These are phyloP conservation scores for Penicillium sp. DNA, from an alignment of 2,329 filamentous ascomycete genomes.

Conservation along the genomic window DNA sequence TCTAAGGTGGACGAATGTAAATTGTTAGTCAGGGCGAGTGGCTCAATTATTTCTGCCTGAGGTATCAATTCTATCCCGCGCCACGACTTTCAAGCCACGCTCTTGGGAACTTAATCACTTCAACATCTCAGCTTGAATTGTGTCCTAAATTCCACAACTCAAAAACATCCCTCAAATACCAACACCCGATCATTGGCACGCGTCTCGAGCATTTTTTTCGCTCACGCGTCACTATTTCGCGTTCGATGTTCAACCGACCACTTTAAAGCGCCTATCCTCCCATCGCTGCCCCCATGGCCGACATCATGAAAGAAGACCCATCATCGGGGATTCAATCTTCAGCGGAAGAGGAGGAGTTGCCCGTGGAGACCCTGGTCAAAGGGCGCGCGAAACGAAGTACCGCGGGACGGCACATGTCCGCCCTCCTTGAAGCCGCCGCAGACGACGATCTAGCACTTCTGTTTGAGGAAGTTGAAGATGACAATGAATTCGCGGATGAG, in stretches of 20 bases:
- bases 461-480: conserved; percentile 67
- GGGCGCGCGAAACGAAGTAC: conserved; percentile 69
- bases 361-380: conserved; percentile 33
- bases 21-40: not conserved
- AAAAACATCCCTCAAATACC: too few relatives aligned
- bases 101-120: conserved; percentile 7
- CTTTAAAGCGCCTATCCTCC: not conserved
- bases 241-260: conserved; percentile 3
- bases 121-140: not conserved
- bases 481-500: conserved; percentile 65
- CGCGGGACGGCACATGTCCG: conserved; percentile 78
- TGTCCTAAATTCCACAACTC: too few relatives aligned
- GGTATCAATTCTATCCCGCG: conserved; percentile 7
- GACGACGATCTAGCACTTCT: conserved; percentile 62
- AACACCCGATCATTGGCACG: not conserved
- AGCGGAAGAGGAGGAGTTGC: conserved; percentile 21
- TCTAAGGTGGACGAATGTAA: too few relatives aligned
- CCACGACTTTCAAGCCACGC: conserved; percentile 14
- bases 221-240: conserved; percentile 1
- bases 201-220: not conserved
- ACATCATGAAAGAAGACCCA: conserved; percentile 29
- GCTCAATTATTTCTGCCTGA: conserved; percentile 1
- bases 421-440: conserved; percentile 70
- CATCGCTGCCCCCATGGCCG: conserved; percentile 14
- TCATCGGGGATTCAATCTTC: conserved; percentile 28